Evolutionary conservation across 1,284 basidiomycete species (phyloP).

Genomic region (Malassezia sp.): DNA sequence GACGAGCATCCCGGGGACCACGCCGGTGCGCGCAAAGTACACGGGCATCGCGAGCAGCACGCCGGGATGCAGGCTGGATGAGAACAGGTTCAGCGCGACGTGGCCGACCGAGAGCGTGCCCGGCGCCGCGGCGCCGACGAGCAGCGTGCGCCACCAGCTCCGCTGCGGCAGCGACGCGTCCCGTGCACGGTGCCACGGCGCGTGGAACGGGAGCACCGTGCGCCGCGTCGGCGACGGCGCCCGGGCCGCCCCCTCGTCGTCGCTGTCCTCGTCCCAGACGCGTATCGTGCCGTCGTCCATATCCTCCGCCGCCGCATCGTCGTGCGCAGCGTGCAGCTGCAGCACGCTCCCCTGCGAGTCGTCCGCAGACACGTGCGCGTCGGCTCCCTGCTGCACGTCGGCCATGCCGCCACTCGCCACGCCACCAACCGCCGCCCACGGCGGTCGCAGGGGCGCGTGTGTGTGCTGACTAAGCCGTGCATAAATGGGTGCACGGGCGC

Average conservation of each 20-base stretch:
- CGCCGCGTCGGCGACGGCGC: too few relatives aligned
- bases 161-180: background rate
- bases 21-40: constrained; percentile 35
- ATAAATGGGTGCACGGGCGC: too few relatives aligned
- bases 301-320: background rate
- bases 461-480: too few relatives aligned
- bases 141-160: constrained; percentile 22
- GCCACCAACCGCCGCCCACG: too few relatives aligned
- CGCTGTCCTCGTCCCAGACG: constrained; percentile 18
- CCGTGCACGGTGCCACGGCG: background rate
- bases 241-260: background rate
- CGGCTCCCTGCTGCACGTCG: too few relatives aligned
- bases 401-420: too few relatives aligned
- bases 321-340: background rate
- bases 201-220: background rate
- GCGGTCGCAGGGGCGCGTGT: too few relatives aligned
- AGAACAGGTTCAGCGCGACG: constrained; percentile 39
- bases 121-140: constrained; percentile 28
- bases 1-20: constrained; percentile 23
- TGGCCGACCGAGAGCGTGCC: constrained; percentile 34
- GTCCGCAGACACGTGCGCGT: too few relatives aligned
- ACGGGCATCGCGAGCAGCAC: constrained; percentile 41
- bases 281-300: background rate
- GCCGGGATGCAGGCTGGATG: constrained; percentile 36
- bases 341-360: too few relatives aligned